These are phyloP conservation scores for Aspergillus cejpii DNA, from an alignment of 2,329 filamentous ascomycete genomes.

Conservation along the genomic window DNA sequence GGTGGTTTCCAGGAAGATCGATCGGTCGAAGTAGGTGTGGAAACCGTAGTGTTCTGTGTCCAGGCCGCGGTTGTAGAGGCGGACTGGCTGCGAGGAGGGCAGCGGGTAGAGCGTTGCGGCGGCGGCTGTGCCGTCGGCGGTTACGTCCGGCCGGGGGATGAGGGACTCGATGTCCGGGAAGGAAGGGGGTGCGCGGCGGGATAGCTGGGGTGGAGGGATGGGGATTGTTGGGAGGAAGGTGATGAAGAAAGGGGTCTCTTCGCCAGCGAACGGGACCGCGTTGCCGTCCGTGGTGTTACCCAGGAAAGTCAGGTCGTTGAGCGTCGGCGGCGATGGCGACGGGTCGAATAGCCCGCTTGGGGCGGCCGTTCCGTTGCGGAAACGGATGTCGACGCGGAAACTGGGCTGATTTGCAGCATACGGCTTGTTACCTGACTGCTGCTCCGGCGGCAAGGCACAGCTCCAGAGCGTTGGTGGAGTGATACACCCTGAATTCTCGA, in stretches of 20 bases:
- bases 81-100: slow-evolving; percentile 65
- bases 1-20: slow-evolving; percentile 67
- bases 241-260: slow-evolving; percentile 83
- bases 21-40: slow-evolving; percentile 84
- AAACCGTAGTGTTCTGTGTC: slow-evolving; percentile 85
- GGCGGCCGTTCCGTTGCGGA: slow-evolving; percentile 48
- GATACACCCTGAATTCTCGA: slow-evolving; percentile 63
- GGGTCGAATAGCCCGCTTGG: slow-evolving; percentile 37
- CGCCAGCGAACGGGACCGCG: slow-evolving; percentile 66
- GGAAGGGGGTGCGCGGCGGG: slow-evolving; percentile 30
- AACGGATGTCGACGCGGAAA: slow-evolving; percentile 68
- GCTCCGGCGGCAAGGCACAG: slow-evolving; percentile 73
- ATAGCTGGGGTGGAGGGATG: slow-evolving; percentile 36
- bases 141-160: slow-evolving; percentile 59
- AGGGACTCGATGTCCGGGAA: slow-evolving; percentile 46
- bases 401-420: slow-evolving; percentile 65
- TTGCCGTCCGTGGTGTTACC: slow-evolving; percentile 79
- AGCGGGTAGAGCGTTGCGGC: slow-evolving; percentile 65
- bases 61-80: slow-evolving; percentile 75
- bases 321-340: slow-evolving; percentile 43
- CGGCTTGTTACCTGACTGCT: slow-evolving; percentile 58
- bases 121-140: slow-evolving; percentile 64
- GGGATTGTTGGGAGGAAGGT: slow-evolving; percentile 52
- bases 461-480: slow-evolving; percentile 72
- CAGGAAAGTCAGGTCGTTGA: slow-evolving; percentile 69